Conservation (phyloP, 2,329 filamentous ascomycete species). For the Cercospora sp. region DNA sequence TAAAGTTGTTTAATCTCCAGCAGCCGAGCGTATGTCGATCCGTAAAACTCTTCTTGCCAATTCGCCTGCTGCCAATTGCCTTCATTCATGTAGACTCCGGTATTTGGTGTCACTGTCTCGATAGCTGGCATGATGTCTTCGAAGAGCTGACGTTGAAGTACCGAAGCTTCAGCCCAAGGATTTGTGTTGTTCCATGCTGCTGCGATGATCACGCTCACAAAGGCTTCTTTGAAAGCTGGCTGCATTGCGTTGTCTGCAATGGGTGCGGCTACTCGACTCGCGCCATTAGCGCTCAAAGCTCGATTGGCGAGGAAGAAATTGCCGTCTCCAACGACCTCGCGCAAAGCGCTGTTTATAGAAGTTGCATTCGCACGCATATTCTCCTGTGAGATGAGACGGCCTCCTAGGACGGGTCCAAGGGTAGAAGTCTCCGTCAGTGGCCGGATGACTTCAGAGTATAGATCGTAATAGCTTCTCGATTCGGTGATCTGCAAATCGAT, state of each 20-base stretch:
- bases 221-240: slow-evolving; percentile 42
- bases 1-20: slow-evolving; percentile 44
- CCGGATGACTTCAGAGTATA: not conserved
- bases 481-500: not conserved
- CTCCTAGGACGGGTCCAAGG: not conserved
- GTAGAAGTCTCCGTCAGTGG: not conserved
- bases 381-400: not conserved
- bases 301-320: not conserved
- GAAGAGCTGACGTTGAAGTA: not conserved
- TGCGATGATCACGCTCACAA: slow-evolving; percentile 41
- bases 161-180: slow-evolving; percentile 29
- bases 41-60: slow-evolving; percentile 47
- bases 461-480: not conserved
- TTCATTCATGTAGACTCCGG: slow-evolving; percentile 48
- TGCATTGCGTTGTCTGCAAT: slow-evolving; percentile 42
- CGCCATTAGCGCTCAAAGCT: not conserved
- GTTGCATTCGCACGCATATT: not conserved
- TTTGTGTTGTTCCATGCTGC: slow-evolving; percentile 44
- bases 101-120: slow-evolving; percentile 42
- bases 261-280: not conserved
- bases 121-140: slow-evolving; percentile 42
- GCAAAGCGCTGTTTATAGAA: not conserved
- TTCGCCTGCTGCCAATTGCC: slow-evolving; percentile 45
- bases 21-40: slow-evolving; percentile 13
- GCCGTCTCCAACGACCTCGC: slow-evolving; percentile 36